Base-by-base conservation (phyloP, 2,329 filamentous ascomycete genomes). In the Fusarium buxicola region DNA sequence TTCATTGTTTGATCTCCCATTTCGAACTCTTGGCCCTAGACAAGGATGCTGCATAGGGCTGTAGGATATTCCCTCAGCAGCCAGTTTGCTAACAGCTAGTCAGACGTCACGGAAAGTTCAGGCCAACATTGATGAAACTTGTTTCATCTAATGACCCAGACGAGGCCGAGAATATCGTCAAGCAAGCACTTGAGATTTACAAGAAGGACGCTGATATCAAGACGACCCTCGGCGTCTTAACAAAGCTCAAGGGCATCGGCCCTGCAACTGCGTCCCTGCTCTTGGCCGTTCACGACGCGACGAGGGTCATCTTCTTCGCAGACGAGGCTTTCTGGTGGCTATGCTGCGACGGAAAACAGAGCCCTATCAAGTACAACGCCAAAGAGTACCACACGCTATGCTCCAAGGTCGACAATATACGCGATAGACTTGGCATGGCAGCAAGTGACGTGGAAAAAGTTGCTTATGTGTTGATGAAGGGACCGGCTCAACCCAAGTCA, bases 241-340 rank as follows among this genome's bases (percentile, higher is more conserved):
- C 81, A 2, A 81, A 81, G 52, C 78, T 95, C n/a, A 88, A 82
- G 62, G 92, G 92, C 30, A 86, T 96, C 60, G 92, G 92, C 1
- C 91, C 92, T 2, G 92, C 92, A 8, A 94, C 91, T 1, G 91
- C 90, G 1, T 92, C 90, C 2, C 83, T 95, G 28, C 77, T 94
- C 1, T 81, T 95, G 3, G 84, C 88, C 5, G 85, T 90, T 5
- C 84, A 87, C 63, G 82, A 87, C 58, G 83, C 88, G 0, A 74
- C 79, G 1, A 75, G 77, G 11, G 81, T 88, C 44, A 83, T 91
- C 2, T 94, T 94, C 80, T 94, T 94, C 76, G 90, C 88, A 3
- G 92, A 96, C 70, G 92, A 95, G 75, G 82, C 89, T 4, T 94
- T 88, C 71, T 84, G 88, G 64, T 94, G 90, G 90, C 76, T 90